These are phyloP conservation scores for Gossypium aridum DNA, from an alignment of 441 rosid species.

Conservation along the genomic window DNA sequence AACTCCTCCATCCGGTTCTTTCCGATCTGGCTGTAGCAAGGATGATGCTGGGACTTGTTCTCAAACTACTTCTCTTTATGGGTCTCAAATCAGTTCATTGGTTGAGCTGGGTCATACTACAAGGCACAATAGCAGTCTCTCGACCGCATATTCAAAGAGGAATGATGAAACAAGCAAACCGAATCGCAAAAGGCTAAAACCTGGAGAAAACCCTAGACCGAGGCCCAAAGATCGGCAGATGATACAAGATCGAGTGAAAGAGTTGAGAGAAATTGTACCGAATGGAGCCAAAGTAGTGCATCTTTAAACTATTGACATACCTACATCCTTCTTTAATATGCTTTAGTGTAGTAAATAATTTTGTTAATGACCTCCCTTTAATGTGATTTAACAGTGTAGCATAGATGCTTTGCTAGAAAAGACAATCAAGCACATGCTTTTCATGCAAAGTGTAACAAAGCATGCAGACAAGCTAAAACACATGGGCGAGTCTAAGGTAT, in stretches of 20 bases:
- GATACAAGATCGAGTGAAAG: constrained; percentile 98
- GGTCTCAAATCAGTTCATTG: constrained; percentile 85
- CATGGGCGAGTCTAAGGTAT: constrained; percentile 79
- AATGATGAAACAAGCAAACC: constrained; percentile 58
- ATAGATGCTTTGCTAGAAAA: constrained; percentile 89
- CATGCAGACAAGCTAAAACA: constrained; percentile 89
- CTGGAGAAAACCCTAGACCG: constrained; percentile 92
- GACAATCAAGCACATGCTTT: constrained; percentile 95
- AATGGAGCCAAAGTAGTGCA: constrained; percentile 82
- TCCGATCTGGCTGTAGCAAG: constrained; percentile 33
- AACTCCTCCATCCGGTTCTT: constrained; percentile 34
- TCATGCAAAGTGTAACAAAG: constrained; percentile 89
- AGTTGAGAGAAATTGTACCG: constrained; percentile 92
- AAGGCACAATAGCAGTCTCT: constrained; percentile 42
- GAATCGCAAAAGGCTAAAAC: constrained; percentile 77
- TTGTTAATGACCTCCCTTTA: constrained; percentile 6
- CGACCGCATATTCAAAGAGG: constrained; percentile 59
- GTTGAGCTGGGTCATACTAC: constrained; percentile 57
- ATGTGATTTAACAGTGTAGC: constrained; percentile 67
- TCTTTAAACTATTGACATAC: not conserved
- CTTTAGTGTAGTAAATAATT: not conserved
- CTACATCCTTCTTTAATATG: not conserved
- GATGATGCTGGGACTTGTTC: constrained; percentile 39
- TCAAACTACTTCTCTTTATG: constrained; percentile 42
- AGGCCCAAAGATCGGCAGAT: constrained; percentile 98